Conservation (phyloP, 345 rosid genomes). For the Linum tenue region DNA sequence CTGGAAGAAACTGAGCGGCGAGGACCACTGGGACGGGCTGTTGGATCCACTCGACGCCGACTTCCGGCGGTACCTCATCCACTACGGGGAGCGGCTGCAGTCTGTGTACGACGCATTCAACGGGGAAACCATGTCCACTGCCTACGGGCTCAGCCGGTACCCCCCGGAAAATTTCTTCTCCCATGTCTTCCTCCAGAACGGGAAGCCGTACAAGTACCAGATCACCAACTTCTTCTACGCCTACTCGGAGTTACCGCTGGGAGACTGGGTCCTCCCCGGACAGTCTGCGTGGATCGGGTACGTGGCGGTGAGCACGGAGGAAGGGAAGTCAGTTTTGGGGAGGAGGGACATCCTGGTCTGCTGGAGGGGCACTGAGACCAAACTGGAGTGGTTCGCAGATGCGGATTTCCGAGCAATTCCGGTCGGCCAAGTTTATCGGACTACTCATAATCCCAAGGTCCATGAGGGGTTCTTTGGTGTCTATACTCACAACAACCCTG, state of each 20-base stretch:
- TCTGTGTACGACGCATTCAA: constrained; percentile 9
- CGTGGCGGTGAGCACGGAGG: constrained; percentile 26
- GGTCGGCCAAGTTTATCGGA: constrained; percentile 15
- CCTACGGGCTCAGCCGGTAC: constrained; percentile 9
- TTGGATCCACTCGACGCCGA: constrained; percentile 21
- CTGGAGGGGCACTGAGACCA: constrained; percentile 25
- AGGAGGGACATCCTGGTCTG: constrained; percentile 26
- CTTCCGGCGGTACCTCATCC: constrained; percentile 22
- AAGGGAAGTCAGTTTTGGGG: constrained; percentile 18
- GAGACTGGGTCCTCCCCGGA: not conserved
- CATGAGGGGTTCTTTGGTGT: constrained; percentile 5
- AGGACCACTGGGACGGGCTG: constrained; percentile 23
- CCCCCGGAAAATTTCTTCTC: constrained; percentile 13
- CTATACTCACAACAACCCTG: constrained; percentile 3
- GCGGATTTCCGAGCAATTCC: not conserved
- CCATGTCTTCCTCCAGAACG: constrained; percentile 9
- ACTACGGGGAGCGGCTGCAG: constrained; percentile 18
- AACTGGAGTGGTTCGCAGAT: not conserved
- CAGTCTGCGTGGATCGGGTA: constrained; percentile 16
- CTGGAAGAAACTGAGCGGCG: constrained; percentile 20
- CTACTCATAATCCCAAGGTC: constrained; percentile 4
- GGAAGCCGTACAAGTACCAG: constrained; percentile 22
- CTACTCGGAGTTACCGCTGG: not conserved
- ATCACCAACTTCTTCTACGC: constrained; percentile 22
- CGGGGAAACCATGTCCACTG: not conserved